A percentile compares a stretch with the other conserved stretches of the same genome.
Conservation (phyloP, 345 rosid genomes). For the Kandelia obovata region DNA sequence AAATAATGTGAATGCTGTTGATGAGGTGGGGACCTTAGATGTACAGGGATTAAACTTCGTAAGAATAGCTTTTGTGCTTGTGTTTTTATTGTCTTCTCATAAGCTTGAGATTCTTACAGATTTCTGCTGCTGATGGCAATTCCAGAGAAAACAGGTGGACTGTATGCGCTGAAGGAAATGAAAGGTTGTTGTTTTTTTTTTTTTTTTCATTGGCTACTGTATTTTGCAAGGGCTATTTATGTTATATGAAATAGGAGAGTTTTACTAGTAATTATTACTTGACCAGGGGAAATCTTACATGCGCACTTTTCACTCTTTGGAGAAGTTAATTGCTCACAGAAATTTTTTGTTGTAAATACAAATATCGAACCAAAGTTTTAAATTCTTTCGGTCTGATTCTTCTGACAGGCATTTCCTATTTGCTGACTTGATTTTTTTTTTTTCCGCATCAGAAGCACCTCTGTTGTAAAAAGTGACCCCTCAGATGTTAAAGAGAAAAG, state of each 20-base stretch:
- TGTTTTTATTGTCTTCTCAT: slow-evolving; percentile 16
- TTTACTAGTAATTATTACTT: neutral
- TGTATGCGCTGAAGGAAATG: slow-evolving; percentile 21
- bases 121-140: slow-evolving; percentile 18
- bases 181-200: slow-evolving; percentile 35
- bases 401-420: neutral
- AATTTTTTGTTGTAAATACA: too few species aligned
- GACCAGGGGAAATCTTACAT: too few species aligned
- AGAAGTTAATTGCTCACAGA: too few species aligned
- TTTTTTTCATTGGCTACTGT: neutral
- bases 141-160: slow-evolving; percentile 10
- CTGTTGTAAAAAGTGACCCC: slow-evolving; percentile 14
- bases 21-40: too few species aligned
- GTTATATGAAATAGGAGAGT: neutral
- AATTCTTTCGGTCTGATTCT: too few species aligned
- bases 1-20: neutral
- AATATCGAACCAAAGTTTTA: too few species aligned
- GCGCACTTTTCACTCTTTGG: too few species aligned
- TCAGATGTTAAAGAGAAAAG: slow-evolving; percentile 37
- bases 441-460: slow-evolving; percentile 5
- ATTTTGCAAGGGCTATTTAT: neutral
- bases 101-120: slow-evolving; percentile 23
- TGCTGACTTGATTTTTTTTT: slow-evolving; percentile 11
- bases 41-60: neutral
- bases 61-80: neutral